Conservation (phyloP, 1,284 basidiomycete genomes). For the Malassezia globosa region DNA sequence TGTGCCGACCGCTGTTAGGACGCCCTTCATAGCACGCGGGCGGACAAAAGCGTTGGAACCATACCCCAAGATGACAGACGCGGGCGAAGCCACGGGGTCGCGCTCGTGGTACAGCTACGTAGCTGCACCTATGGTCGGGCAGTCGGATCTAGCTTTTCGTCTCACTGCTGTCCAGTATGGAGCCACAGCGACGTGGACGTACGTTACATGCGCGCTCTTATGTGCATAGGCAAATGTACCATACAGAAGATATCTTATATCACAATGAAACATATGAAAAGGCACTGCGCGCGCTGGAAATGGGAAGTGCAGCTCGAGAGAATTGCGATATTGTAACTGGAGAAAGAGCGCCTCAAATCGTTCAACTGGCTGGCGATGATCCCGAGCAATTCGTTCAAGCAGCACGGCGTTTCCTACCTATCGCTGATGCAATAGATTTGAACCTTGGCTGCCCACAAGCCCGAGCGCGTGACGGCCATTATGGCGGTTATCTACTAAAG, state of each 20-base stretch:
- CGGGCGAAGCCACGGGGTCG: too few species aligned
- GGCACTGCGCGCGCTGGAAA: slow-evolving; percentile 19
- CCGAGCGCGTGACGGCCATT: slow-evolving; percentile 57
- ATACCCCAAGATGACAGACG: too few species aligned
- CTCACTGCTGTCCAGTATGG: slow-evolving; percentile 28
- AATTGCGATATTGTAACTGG: slow-evolving; percentile 10
- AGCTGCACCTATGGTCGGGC: slow-evolving; percentile 36
- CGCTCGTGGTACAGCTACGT: slow-evolving; percentile 21
- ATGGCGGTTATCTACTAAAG: slow-evolving; percentile 61
- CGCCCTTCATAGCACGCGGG: too few species aligned
- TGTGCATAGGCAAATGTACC: slow-evolving; percentile 29
- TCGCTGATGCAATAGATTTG: slow-evolving; percentile 55
- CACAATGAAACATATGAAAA: slow-evolving; percentile 19
- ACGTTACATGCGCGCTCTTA: slow-evolving; percentile 1
- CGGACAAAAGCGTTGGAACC: too few species aligned
- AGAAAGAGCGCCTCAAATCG: slow-evolving; percentile 52
- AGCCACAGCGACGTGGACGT: slow-evolving; percentile 34
- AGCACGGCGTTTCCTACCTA: slow-evolving; percentile 53
- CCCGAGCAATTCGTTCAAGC: slow-evolving; percentile 55
- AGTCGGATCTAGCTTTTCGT: slow-evolving; percentile 37
- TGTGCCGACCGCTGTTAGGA: too few species aligned
- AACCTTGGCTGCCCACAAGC: slow-evolving; percentile 63
- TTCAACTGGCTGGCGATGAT: slow-evolving; percentile 63
- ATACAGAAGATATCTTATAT: slow-evolving; percentile 16
- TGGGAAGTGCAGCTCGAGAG: slow-evolving; percentile 18